Base-by-base conservation (phyloP, 345 rosid species). In the Camelina laxa region DNA sequence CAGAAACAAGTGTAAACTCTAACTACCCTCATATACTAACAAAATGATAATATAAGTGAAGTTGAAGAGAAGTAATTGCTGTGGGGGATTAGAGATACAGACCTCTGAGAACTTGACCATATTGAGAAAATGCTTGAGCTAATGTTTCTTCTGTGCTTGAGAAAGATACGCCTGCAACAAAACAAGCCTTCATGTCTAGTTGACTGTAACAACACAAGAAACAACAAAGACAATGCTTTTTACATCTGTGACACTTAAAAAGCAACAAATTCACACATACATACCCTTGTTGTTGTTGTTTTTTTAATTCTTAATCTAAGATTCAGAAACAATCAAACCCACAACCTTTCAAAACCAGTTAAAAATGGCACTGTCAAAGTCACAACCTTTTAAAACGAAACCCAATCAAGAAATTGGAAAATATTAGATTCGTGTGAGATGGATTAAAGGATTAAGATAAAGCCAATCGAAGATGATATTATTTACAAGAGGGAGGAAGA, bases 31-130 rank as follows among this genome's bases (percentile, higher is more conserved):
- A 17, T 11, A 44, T 8, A 56, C 35, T 14, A 27, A 54, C 31
- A 57, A 19, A 31, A 30, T n/a, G 61, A 17, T 9, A 9, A 24
- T 56, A 51, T 16, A 50, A 59, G 50, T 42, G 14, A 64, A 33
- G 8, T 5, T 33, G 45, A 19, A 9, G 44, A 9, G 44, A 71
- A 19, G 22, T 41, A 65, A 58, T n/a, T 19, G 67, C 6, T 33
- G 38, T 53, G 7, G 73, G 27, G 27, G 27, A 3, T 3, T 24
- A 11, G 70, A 24, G 45, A 66, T 64, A 56, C 70, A 56, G 41
- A 89, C 95, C 88, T 77, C 65, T 79, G 8, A 81, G 61, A 47
- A 89, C 86, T 70, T 76, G 48, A 19, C 95, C 95, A 61, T 67
- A 86, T 71, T 84, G 77, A 60, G 94, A 82, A 84, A 89, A 87